phyloP scores from a whole-genome alignment of 202 grass and related monocot species.

The Schoenoplectus triqueter region DNA sequence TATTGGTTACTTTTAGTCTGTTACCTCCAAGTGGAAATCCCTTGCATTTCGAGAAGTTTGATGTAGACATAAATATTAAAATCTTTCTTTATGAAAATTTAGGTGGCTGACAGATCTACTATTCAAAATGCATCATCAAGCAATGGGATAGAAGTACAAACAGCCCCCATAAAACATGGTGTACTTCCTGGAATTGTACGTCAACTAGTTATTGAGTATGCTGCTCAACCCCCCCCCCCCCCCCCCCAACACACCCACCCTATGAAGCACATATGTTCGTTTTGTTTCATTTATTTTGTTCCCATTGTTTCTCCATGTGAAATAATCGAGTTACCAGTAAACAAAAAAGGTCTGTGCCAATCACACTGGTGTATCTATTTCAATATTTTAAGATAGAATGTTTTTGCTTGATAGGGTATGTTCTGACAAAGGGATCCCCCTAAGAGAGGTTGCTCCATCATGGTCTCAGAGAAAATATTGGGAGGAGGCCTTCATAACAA shows the following conservation, averaged over 20 bases:
- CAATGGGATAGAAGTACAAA: conserved; percentile 66
- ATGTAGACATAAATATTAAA: conserved; percentile 6
- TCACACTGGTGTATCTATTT: not conserved
- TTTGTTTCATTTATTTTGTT: not conserved
- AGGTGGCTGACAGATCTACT: conserved; percentile 23
- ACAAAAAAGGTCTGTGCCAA: not conserved
- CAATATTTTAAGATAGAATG: conserved; percentile 15
- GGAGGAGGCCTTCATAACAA: conserved; percentile 94
- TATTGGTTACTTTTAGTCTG: not conserved
- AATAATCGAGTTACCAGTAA: not conserved
- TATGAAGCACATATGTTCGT: not conserved
- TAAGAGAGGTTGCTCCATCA: conserved; percentile 70
- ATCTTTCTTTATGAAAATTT: conserved; percentile 42
- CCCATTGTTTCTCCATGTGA: not conserved
- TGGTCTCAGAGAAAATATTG: conserved; percentile 73
- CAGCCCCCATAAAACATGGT: conserved; percentile 65
- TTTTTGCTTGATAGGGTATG: conserved; percentile 60
- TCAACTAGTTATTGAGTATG: conserved; percentile 79
- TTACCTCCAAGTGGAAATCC: not conserved
- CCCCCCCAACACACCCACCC: not conserved
- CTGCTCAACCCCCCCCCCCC: conserved; percentile 5
- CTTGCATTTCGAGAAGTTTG: not conserved
- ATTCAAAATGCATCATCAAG: conserved; percentile 21
- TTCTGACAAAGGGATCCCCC: conserved; percentile 61
- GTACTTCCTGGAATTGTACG: conserved; percentile 83